Base-by-base conservation (phyloP, 2,329 filamentous ascomycete genomes). In the Amauroascus verrucosus region DNA sequence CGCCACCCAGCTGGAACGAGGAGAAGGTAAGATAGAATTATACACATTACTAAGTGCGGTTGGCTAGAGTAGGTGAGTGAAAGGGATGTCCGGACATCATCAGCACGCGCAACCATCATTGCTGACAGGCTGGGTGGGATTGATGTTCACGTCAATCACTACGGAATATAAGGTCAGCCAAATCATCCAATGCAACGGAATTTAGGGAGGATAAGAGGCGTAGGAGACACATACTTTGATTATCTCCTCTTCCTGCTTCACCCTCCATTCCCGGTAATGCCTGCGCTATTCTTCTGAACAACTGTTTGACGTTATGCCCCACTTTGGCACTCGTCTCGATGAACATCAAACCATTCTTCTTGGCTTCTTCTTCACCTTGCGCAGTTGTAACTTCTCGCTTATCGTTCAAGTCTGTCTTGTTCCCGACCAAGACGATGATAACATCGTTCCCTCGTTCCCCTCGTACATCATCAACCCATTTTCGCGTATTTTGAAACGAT, bases 341-440 rank as follows among this genome's bases (percentile, higher is more conserved):
- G 67, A 98, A 98, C 87, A 98, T 96, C 61, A 96, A 76, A 61
- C 93, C 93, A 72, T 95, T 91, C 77, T 91, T 91, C 80, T 95
- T 95, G 41, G 91, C 91, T 74, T 98, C 93, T 64, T 97, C 93
- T 71, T 98, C 93, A 56, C 93, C 93, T 72, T 97, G 90, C 66
- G 87, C 84, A 33, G 89, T 94, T 40, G 91, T 98, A 57, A 98
- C 93, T 73, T 98, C 91, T 53, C 93, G 82, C 80, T 96, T 97
- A 72, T 98, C 93, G 71, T 93, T 95, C 70, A 98, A 73, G 78
- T 98, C 93, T 43, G 93, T 98, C 83, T 98, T 98, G 78, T 98
- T 98, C 61, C 93, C 93, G 37, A 98, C 94, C 45, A 98, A 76
- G 45, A 98, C 93, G 64, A 98, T 97, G 64, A 98, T 98, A 57